Evolutionary conservation across 345 rosid genomes (phyloP).

Genomic region (Jatropha curcas): DNA sequence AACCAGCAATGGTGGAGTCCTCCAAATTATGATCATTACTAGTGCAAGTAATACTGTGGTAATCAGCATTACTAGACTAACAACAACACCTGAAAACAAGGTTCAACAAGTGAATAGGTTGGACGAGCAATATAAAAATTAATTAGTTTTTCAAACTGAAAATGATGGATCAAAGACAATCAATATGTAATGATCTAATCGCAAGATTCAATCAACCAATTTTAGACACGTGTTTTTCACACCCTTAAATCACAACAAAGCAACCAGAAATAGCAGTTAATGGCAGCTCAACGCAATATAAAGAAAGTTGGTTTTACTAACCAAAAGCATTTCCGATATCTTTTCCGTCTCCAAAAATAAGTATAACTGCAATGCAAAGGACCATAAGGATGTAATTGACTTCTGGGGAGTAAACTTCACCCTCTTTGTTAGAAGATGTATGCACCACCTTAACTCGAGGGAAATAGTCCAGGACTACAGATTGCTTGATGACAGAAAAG

Average conservation of each 20-base stretch:
- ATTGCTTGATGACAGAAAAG: slow-evolving; percentile 86
- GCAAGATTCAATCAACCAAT: background rate
- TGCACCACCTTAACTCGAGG: slow-evolving; percentile 91
- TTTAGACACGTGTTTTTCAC: too few species aligned
- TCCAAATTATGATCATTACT: slow-evolving; percentile 90
- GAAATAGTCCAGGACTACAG: slow-evolving; percentile 80
- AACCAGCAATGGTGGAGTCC: slow-evolving; percentile 58
- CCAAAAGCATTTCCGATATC: slow-evolving; percentile 89
- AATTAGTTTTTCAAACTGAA: background rate
- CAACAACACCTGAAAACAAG: slow-evolving; percentile 65
- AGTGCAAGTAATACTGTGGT: slow-evolving; percentile 68
- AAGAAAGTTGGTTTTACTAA: slow-evolving; percentile 11
- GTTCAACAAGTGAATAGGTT: background rate
- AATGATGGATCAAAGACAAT: background rate
- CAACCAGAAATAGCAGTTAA: background rate
- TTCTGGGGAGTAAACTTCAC: slow-evolving; percentile 91
- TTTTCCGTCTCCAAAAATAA: slow-evolving; percentile 76
- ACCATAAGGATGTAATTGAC: slow-evolving; percentile 82
- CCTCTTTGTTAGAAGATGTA: slow-evolving; percentile 71
- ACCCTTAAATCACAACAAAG: too few species aligned
- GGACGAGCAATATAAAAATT: background rate
- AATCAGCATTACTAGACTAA: slow-evolving; percentile 84
- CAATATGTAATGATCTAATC: background rate
- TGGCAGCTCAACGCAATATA: slow-evolving; percentile 1
- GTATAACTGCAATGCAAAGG: slow-evolving; percentile 75